phyloP scores from a whole-genome alignment of 345 rosid species.

The Dovyalis caffra region DNA sequence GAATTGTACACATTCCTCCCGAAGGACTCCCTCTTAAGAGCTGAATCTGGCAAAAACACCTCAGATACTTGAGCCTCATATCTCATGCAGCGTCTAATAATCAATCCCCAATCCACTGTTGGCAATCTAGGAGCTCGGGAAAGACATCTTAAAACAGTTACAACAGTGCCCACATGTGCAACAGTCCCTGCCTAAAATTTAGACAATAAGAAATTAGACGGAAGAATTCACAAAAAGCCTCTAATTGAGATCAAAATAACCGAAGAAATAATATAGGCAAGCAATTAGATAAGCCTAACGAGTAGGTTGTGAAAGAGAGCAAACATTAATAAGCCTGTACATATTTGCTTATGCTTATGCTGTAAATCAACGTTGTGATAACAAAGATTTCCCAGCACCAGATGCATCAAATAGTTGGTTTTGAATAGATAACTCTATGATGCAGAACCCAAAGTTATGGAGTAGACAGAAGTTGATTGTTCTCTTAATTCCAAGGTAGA shows the following conservation, averaged over 20 bases:
- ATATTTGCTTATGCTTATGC: neutral
- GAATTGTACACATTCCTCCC: conserved; percentile 72
- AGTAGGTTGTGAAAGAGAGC: too few relatives aligned
- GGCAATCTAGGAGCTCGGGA: conserved; percentile 81
- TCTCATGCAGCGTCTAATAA: conserved; percentile 80
- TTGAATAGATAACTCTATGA: neutral
- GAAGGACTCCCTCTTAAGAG: conserved; percentile 39
- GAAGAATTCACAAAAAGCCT: neutral
- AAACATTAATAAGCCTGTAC: neutral
- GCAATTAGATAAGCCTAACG: neutral
- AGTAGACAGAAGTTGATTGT: neutral
- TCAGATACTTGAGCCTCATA: conserved; percentile 48
- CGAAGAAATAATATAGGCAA: neutral
- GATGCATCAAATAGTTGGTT: neutral
- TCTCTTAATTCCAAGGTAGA: neutral
- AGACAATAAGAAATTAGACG: conserved; percentile 9
- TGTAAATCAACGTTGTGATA: neutral
- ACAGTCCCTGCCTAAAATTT: conserved; percentile 44
- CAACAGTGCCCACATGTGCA: conserved; percentile 35
- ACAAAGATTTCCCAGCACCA: neutral
- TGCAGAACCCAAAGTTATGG: neutral
- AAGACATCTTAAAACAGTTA: conserved; percentile 68
- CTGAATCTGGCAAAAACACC: conserved; percentile 35
- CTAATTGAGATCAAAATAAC: neutral
- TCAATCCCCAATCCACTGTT: conserved; percentile 75